phyloP scores from a whole-genome alignment of 2,329 filamentous ascomycete species.

The Xylariaceae sp. region DNA sequence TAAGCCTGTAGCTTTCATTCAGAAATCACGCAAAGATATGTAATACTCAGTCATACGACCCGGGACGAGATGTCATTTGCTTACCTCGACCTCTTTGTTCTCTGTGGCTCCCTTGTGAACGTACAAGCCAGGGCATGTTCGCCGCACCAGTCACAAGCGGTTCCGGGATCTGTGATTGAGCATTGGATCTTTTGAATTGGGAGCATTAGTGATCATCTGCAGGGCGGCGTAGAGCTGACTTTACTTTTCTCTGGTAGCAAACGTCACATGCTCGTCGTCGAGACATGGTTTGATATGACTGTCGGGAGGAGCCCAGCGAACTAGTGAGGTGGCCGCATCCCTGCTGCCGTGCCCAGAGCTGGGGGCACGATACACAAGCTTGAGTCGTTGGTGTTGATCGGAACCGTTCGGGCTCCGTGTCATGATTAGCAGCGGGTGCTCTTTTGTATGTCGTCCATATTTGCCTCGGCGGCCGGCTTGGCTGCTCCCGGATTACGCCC shows the following conservation, averaged over 20 bases:
- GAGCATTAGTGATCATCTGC: neutral
- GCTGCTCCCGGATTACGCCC: neutral
- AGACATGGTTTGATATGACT: constrained; percentile 1
- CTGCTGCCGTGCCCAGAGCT: neutral
- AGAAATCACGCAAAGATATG: neutral
- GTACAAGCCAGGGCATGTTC: constrained; percentile 9
- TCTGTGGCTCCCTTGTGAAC: constrained; percentile 5
- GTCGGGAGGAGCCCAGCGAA: neutral
- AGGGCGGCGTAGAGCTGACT: neutral
- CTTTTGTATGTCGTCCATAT: neutral
- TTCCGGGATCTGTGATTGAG: neutral
- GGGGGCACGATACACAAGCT: too few relatives aligned
- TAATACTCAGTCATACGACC: neutral
- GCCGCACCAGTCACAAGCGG: constrained; percentile 6
- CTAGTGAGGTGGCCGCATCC: neutral
- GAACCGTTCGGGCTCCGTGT: neutral
- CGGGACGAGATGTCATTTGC: neutral
- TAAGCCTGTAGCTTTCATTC: neutral
- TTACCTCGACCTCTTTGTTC: constrained; percentile 1
- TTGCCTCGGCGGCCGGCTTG: neutral
- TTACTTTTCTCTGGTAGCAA: constrained; percentile 9
- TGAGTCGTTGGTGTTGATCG: neutral
- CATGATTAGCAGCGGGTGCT: neutral
- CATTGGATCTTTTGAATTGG: constrained; percentile 5
- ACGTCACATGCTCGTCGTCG: constrained; percentile 13